These are phyloP conservation scores for Sporothrix pallida DNA, from an alignment of 2,329 filamentous ascomycete genomes.

Conservation along the genomic window DNA sequence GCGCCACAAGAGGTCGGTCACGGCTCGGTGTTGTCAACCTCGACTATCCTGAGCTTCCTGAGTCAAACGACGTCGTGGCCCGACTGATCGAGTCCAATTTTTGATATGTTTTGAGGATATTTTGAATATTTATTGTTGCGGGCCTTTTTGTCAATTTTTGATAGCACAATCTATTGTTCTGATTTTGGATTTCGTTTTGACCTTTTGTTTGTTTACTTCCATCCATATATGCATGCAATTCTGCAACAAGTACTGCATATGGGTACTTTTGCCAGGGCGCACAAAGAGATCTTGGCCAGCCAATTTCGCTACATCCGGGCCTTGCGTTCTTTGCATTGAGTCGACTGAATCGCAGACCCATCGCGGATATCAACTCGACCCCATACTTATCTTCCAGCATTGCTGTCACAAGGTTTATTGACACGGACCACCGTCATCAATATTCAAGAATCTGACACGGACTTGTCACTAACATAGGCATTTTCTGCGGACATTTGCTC, in stretches of 20 bases:
- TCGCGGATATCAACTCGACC: neutral
- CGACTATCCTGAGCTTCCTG: constrained; percentile 44
- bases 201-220: neutral
- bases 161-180: neutral
- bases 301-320: constrained; percentile 13
- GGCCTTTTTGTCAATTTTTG: neutral
- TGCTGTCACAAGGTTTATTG: neutral
- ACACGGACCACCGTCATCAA: constrained; percentile 1
- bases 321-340: constrained; percentile 16
- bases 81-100: constrained; percentile 51
- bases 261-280: no score
- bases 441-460: neutral
- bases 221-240: neutral
- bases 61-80: constrained; percentile 49
- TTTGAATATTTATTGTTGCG: neutral
- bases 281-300: neutral
- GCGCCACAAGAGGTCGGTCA: constrained; percentile 39
- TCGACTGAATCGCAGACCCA: neutral
- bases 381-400: constrained; percentile 23
- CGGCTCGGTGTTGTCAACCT: constrained; percentile 42
- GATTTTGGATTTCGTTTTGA: neutral
- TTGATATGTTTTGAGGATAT: constrained; percentile 32
- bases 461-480: neutral
- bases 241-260: neutral
- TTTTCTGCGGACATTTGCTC: no score